Base-by-base conservation (phyloP, 352 stramenopile genomes). In the Globisporangium takayamanum region DNA sequence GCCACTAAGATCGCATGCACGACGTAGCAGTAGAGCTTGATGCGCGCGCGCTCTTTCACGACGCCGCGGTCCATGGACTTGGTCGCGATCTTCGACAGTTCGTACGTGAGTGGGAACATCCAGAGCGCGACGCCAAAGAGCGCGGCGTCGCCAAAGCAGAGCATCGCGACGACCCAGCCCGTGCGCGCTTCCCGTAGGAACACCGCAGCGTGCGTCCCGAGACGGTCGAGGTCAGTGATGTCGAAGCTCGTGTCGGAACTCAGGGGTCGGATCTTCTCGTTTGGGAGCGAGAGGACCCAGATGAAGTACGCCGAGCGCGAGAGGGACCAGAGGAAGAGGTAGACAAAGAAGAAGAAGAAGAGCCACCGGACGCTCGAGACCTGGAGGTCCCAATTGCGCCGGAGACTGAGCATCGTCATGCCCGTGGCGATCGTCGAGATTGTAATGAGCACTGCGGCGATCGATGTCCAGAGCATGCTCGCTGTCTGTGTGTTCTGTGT, bases 61-160 rank as follows among this genome's bases (percentile, higher is more conserved):
- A 60, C 53, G 1, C 80, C 80, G 41, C 80, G 63, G 50, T 88
- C 80, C 80, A 90, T 90, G 5, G 71, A 73, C 33, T 73, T 85
- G n/a, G 57, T 54, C 10, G 72, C 80, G 50, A 90, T 78, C 48
- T 73, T 69, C 7, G 63, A 74, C 11, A 90, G 59, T 30, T 90
- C 80, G 63, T 85, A 80, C 20, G 63, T 69, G 0, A 90, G 57
- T n/a, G 76, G 74, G n/a, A 84, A 69, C n/a, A 80, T 62, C 68
- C 73, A 85, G 5, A 87, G 62, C 0, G 76, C 68, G 20, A 79
- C 62, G 5, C 67, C 76, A 8, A 82, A 75, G 33, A 84, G 72
- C 66, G 73, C 65, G 11, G 78, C 58, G 51, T 88, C 75, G 25
- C 77, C 83, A 15, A 74, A 55, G 36, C 65, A 73, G 22, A 86